These are phyloP conservation scores for Endogone sp. DNA, from an alignment of 192 early-diverging fungal species.

Conservation along the genomic window DNA sequence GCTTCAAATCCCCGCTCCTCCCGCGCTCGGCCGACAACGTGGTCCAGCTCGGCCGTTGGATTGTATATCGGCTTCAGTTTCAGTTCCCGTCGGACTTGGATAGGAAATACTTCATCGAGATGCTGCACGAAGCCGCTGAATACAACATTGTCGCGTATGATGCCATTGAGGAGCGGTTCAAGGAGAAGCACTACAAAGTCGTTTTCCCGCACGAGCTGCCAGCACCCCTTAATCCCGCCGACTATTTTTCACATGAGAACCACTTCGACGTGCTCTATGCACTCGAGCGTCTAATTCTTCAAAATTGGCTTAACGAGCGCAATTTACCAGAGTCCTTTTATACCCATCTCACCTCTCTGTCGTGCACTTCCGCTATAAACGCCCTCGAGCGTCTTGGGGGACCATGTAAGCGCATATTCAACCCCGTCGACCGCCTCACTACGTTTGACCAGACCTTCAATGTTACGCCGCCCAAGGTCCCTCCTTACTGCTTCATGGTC, in stretches of 20 bases:
- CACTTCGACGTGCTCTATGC: conserved; percentile 42
- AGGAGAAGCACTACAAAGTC: background rate
- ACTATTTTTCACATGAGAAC: background rate
- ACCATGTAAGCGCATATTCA: conserved; percentile 30
- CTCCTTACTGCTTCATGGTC: conserved; percentile 42
- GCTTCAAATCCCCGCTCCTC: background rate
- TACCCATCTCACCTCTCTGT: background rate
- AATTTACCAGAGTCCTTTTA: conserved; percentile 23
- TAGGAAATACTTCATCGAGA: background rate
- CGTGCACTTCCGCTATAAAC: background rate
- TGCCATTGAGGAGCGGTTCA: background rate
- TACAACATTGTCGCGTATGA: background rate
- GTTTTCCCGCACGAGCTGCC: background rate
- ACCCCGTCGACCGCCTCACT: conserved; percentile 24
- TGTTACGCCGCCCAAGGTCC: conserved; percentile 8
- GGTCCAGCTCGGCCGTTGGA: conserved; percentile 34
- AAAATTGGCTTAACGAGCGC: conserved; percentile 35
- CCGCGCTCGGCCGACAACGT: background rate
- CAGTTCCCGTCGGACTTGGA: background rate
- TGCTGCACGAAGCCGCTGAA: background rate
- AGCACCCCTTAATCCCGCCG: background rate
- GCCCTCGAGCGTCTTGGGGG: conserved; percentile 29
- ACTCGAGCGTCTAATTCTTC: conserved; percentile 36
- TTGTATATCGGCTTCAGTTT: conserved; percentile 26
- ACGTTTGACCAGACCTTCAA: background rate